Evolutionary conservation across 306 rosid species (phyloP), one percentile per base, ranked within the genome.

Genomic region (Quercus parvula): DNA sequence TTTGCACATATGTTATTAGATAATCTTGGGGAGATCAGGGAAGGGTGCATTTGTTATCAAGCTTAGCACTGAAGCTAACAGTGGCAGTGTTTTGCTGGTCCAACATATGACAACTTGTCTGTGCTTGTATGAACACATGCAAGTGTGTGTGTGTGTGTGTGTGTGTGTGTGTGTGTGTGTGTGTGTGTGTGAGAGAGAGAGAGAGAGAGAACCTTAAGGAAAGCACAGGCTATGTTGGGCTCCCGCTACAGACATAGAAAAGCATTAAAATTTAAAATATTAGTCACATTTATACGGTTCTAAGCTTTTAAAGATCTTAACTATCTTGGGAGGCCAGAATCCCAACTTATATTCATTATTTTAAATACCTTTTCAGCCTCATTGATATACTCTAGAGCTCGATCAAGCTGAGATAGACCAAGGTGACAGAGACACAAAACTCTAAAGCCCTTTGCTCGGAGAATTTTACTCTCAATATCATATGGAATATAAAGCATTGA

Each of bases 371-470:
- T 95, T 78, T 91, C 98, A 70, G 98, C 94, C 87, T 95, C 97
- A 18, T 89, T 83, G 15, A 95, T 89, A 84, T 92, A 95, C 82
- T 95, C 99, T 68, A 83, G 86, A 72, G 99, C 98, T 17, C 92
- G 98, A 85, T 95, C 99, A 77, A 92, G 89, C 80, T 81, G 86
- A 78, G 87, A 88, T 74, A 92, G 96, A 80, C 94, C 98, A 67
- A 95, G 88, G 82, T 91, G 90, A 87, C 99, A 95, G 74, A 95
- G 97, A 66, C 97, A 93, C 89, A 95, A 88, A 58, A 92, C 96
- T 86, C 99, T 86, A 74, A 79, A 95, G 75, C 98, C 97, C 82
- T 95, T 95, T 75, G 92, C 96, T 79, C 99, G 85, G 75, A 86
- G 90, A 80, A 76, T 84, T 84, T 86, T 90, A 79, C 84, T 89